A percentile compares a stretch with the other conserved stretches of the same genome.
Conservation (phyloP, 2,329 filamentous ascomycete genomes). For the Capronia epimyces region DNA sequence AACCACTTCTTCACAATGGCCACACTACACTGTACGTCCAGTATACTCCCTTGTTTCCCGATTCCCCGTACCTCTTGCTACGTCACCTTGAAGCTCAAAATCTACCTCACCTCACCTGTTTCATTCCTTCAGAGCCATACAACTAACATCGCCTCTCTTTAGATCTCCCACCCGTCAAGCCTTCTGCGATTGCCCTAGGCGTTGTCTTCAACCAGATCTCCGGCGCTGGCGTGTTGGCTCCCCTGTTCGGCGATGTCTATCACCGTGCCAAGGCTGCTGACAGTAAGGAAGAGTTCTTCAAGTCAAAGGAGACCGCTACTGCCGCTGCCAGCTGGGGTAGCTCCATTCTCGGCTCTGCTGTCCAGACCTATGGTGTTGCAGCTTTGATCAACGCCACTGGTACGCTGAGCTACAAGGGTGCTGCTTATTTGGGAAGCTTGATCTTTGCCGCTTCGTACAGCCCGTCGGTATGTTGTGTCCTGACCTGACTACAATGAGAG, state of each 20-base stretch:
- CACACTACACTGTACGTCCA: conserved; percentile 54
- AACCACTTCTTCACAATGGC: conserved; percentile 45
- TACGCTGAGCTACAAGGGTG: conserved; percentile 93
- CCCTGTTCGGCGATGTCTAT: conserved; percentile 92
- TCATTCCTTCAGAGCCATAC: neutral
- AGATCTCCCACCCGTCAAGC: conserved; percentile 84
- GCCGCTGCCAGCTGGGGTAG: conserved; percentile 87
- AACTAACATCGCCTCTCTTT: conserved; percentile 14
- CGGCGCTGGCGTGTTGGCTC: conserved; percentile 79
- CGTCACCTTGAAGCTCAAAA: conserved; percentile 16
- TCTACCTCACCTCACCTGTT: neutral
- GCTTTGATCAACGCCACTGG: conserved; percentile 91
- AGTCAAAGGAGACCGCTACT: conserved; percentile 83
- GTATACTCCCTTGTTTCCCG: neutral
- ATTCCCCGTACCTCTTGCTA: conserved; percentile 1
- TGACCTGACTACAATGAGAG: conserved; percentile 28
- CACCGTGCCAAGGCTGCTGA: conserved; percentile 84
- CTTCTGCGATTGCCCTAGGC: conserved; percentile 93
- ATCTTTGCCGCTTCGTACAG: conserved; percentile 90
- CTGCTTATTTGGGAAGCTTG: conserved; percentile 82
- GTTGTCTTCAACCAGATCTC: conserved; percentile 91
- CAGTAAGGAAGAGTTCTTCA: conserved; percentile 93
- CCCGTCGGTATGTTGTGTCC: conserved; percentile 44
- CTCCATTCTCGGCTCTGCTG: conserved; percentile 77
- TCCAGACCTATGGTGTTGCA: conserved; percentile 85